Conservation (phyloP, 257 asterid species). For the Solanum medicagineum region DNA sequence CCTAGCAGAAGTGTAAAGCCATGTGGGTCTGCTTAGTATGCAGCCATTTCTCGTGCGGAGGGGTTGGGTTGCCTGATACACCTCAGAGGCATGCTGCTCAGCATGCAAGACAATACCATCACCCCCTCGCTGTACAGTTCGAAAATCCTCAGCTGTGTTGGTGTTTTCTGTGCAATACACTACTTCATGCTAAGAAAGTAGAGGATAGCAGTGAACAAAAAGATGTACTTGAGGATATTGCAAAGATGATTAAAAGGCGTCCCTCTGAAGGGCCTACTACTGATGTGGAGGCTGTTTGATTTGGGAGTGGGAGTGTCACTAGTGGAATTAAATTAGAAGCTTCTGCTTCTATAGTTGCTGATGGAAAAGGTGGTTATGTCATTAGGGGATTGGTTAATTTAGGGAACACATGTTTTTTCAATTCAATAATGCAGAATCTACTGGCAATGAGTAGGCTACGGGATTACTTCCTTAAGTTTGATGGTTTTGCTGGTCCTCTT, state of each 20-base stretch:
- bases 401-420: conserved; percentile 95
- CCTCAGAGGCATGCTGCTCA: conserved; percentile 78
- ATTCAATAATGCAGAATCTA: conserved; percentile 74
- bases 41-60: conserved; percentile 82
- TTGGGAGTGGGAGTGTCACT: conserved; percentile 44
- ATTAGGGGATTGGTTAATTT: conserved; percentile 74
- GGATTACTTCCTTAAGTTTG: conserved; percentile 38
- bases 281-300: conserved; percentile 66
- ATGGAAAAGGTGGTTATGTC: conserved; percentile 19
- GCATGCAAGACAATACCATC: conserved; percentile 58
- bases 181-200: conserved; percentile 31
- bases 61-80: conserved; percentile 61
- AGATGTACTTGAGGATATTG: conserved; percentile 38
- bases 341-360: conserved; percentile 10
- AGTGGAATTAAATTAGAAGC: conserved; percentile 33
- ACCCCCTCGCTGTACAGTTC: conserved; percentile 52
- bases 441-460: conserved; percentile 47
- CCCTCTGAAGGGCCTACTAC: conserved; percentile 22
- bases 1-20: conserved; percentile 13
- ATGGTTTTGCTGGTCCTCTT: conserved; percentile 63
- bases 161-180: conserved; percentile 58
- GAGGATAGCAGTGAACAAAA: conserved; percentile 32
- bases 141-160: conserved; percentile 59
- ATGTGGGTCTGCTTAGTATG: conserved; percentile 86
- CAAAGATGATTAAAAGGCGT: conserved; percentile 34